Evolutionary conservation across 2,329 filamentous ascomycete genomes (phyloP), one percentile per base, ranked within the genome.

Genomic region (Cladosporium sp.): DNA sequence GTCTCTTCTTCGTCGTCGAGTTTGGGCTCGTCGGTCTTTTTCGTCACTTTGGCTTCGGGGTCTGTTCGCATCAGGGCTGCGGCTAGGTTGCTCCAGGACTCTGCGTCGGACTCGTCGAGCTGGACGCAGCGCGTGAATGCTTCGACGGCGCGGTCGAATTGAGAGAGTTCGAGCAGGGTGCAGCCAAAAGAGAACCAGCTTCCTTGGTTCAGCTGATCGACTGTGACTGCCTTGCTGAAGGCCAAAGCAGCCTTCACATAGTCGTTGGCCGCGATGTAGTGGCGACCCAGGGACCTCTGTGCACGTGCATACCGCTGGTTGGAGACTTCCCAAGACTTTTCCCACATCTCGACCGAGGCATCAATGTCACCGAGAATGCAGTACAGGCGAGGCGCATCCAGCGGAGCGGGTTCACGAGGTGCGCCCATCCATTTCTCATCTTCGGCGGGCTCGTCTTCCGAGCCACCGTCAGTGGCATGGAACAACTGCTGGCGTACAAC

Each of bases 361-460:
- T 95, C 88, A 13, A 99, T 78, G 60, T 99, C 93, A 15, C 92
- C 93, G 1, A 99, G 75, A 51, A 99, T 96, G 65, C 92, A 97
- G 74, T 91, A 92, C 4, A 97, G 73, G 0, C 93, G 82, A 0
- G 93, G 87, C 1, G 92, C 89, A 64, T 97, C 89, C 1, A 86
- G 78, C 0, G 90, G 89, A 0, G 88, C 73, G 0, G 88, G 86
- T 4, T 79, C 72, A 1, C 84, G 76, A 61, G 89, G 85, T 1
- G 83, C 76, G 0, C 90, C 90, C 71, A 85, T 70, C 84, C 81
- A 68, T 64, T 63, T 70, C 55, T 77, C 73, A 11, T 68, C 64
- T 8, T 63, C 53, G 37, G 63, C 64, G 13, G 68, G 66, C 3
- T 68, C 60, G 1, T 68, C 64, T 7, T 71, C 69, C 9, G 70